Conservation (phyloP, 495 filamentous ascomycete genomes). For the Daldinia grandis region DNA sequence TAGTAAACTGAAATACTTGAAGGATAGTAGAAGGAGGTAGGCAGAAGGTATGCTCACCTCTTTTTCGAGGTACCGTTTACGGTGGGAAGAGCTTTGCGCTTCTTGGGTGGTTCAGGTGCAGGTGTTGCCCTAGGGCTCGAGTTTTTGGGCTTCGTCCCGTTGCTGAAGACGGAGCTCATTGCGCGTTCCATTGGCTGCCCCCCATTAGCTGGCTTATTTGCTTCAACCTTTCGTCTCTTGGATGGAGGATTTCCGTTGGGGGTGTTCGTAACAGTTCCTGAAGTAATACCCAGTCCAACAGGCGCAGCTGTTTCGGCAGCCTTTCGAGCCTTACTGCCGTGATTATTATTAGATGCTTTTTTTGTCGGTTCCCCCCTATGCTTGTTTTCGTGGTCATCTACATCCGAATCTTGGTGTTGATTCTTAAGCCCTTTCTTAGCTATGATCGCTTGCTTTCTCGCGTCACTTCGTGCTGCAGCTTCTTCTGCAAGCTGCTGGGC, state of each 20-base stretch:
- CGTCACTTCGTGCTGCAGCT: conserved; percentile 79
- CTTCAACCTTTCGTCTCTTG: conserved; percentile 86
- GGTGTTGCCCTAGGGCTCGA: conserved; percentile 71
- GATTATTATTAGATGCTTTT: conserved; percentile 55
- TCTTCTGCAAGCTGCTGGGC: conserved; percentile 79
- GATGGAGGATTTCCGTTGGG: conserved; percentile 59
- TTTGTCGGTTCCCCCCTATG: conserved; percentile 59
- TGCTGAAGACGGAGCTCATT: conserved; percentile 66
- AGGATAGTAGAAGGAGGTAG: background rate
- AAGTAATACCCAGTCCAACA: conserved; percentile 64
- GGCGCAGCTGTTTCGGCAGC: conserved; percentile 57
- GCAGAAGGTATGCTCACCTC: conserved; percentile 64
- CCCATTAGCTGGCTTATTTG: conserved; percentile 58
- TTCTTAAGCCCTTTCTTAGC: conserved; percentile 74
- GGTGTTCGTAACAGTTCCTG: conserved; percentile 49
- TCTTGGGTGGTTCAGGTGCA: conserved; percentile 66
- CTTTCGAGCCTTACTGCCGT: conserved; percentile 69
- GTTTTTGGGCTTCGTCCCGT: conserved; percentile 59
- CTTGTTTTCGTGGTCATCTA: conserved; percentile 70
- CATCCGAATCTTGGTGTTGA: conserved; percentile 75
- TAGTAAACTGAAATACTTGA: conserved; percentile 16
- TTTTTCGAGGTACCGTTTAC: conserved; percentile 71
- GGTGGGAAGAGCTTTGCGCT: conserved; percentile 74
- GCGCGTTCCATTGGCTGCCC: conserved; percentile 73
- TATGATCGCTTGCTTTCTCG: conserved; percentile 77